Base-by-base conservation (phyloP, 2,329 filamentous ascomycete genomes). In the Sporothrix phasma region DNA sequence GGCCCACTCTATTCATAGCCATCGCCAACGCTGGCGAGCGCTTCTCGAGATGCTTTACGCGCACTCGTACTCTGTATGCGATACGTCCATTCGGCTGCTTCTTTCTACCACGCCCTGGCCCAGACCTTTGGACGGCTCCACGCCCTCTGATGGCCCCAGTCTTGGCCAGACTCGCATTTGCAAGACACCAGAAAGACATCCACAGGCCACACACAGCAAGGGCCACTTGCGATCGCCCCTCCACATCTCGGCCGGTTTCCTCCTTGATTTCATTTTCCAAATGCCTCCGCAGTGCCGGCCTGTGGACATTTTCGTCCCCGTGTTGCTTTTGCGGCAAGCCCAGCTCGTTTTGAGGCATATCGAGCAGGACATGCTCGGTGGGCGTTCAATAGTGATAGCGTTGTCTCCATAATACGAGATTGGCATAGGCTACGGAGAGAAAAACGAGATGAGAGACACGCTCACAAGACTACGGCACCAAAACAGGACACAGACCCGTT, bases 401-500 rank as follows among this genome's bases (percentile, higher is more conserved):
- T n/a, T 17, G 17, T 60, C 59, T 37, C 59, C 59, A 49, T 61
- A 61, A 61, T 49, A 61, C 49, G 49, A 61, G 39, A 61, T 49
- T 61, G 43, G 43, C 58, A 5, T 29, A 34, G 26, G 13, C 31
- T 26, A n/a, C 17, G 54, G 45, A 43, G 26, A 2, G 31, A 39
- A 17, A 39, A 15, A n/a, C n/a, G n/a, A 37, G n/a, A 24, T 19
- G 13, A 4, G 13, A 13, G 19, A 37, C n/a, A 31, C 47, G 31
- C 5, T 13, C n/a, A 39, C 51, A n/a, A 54, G n/a, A 41, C 13
- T 34, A 5, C 5, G 31, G n/a, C n/a, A n/a, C n/a, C n/a, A n/a
- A n/a, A n/a, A 34, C 31, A 5, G 31, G 31, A 34, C 8, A 34
- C 31, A 34, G 31, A 8, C 8, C 31, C n/a, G 31, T 8, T 34